Percentiles rank a stretch among this genome's conserved stretches.
These are phyloP conservation scores for Chlorella sp. DNA, from an alignment of 139 green algal species.

Conservation along the genomic window DNA sequence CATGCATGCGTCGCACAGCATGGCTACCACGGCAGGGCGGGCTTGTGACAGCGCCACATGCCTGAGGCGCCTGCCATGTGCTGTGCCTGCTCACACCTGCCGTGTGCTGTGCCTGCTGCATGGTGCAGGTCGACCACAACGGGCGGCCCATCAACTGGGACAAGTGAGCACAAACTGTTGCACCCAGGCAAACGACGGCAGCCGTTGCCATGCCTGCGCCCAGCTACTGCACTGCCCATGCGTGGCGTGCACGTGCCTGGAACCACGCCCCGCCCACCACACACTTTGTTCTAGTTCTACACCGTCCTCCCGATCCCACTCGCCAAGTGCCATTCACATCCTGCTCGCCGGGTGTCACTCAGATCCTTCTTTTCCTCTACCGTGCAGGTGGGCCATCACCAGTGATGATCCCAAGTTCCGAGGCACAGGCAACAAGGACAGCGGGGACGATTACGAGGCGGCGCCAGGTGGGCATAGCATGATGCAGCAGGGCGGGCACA, in stretches of 20 bases:
- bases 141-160: slow-evolving; percentile 79
- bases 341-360: too few relatives aligned
- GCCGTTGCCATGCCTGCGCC: too few relatives aligned
- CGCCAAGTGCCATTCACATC: too few relatives aligned
- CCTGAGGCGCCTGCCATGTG: too few relatives aligned
- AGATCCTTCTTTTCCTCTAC: too few relatives aligned
- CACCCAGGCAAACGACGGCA: too few relatives aligned
- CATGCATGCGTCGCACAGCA: neutral
- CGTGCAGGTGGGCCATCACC: slow-evolving; percentile 74
- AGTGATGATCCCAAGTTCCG: slow-evolving; percentile 74
- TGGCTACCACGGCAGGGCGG: neutral
- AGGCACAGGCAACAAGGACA: slow-evolving; percentile 74
- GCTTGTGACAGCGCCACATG: neutral
- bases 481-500: too few relatives aligned
- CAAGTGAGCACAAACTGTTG: neutral
- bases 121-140: slow-evolving; percentile 36
- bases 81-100: neutral
- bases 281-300: too few relatives aligned
- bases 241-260: too few relatives aligned
- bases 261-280: too few relatives aligned
- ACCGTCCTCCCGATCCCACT: too few relatives aligned
- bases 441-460: slow-evolving; percentile 72
- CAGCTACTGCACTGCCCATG: too few relatives aligned
- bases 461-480: neutral
- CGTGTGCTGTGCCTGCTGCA: neutral